Conservation (phyloP, 164 flowering plant species). For the Stephania cephalantha region DNA sequence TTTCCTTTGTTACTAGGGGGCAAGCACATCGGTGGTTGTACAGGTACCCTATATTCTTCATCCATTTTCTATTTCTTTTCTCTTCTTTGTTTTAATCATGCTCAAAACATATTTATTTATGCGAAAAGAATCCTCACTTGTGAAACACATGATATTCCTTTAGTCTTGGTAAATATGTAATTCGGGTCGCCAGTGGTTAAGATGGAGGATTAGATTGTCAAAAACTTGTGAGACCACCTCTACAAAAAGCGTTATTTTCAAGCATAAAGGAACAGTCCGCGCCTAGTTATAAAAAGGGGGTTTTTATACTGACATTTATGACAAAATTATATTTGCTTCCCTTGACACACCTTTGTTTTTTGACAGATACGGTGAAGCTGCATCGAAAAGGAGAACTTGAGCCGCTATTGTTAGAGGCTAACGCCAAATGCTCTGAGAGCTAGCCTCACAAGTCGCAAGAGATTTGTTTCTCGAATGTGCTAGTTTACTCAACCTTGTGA, state of each 20-base stretch:
- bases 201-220: too few species aligned
- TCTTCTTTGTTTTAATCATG: background rate
- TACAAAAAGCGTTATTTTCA: too few species aligned
- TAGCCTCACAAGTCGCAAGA: background rate
- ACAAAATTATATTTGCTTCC: background rate
- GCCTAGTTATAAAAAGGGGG: too few species aligned
- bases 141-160: background rate
- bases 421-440: constrained; percentile 17
- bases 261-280: too few species aligned
- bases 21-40: constrained; percentile 12
- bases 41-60: constrained; percentile 5
- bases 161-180: background rate
- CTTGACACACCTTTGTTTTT: background rate
- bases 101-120: background rate
- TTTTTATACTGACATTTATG: too few species aligned
- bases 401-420: constrained; percentile 55
- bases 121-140: background rate
- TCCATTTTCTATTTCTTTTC: background rate
- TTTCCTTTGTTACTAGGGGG: constrained; percentile 6
- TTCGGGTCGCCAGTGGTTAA: background rate
- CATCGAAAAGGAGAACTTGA: constrained; percentile 67
- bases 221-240: too few species aligned
- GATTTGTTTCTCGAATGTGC: background rate
- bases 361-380: constrained; percentile 71
- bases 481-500: background rate